Evolutionary conservation across 2,329 filamentous ascomycete species (phyloP).

Genomic region (Clarireedia homoeocarpa): DNA sequence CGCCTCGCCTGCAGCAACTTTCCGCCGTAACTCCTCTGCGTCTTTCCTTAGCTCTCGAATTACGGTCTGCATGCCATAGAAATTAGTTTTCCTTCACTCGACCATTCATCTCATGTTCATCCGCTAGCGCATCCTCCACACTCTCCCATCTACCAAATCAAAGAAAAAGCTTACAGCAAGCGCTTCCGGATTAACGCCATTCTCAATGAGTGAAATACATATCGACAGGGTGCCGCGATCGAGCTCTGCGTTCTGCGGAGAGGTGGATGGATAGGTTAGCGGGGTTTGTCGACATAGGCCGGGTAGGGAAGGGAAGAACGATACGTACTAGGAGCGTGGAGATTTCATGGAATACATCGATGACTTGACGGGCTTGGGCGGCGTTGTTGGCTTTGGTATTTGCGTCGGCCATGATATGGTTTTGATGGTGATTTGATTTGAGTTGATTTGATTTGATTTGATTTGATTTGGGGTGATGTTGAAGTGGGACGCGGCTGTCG

Average conservation of each 20-base stretch:
- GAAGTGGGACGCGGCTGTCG: background rate
- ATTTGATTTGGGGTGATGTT: background rate
- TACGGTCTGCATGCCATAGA: background rate
- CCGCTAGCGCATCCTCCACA: constrained; percentile 6
- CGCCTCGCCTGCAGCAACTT: background rate
- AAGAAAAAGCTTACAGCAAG: constrained; percentile 60
- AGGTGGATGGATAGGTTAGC: constrained; percentile 6
- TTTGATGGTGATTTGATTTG: background rate
- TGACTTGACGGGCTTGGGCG: constrained; percentile 75
- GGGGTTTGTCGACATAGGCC: background rate
- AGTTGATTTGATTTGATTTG: background rate
- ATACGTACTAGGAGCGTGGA: constrained; percentile 74
- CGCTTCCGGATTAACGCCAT: constrained; percentile 92
- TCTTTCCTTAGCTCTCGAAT: background rate
- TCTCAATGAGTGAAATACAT: constrained; percentile 94
- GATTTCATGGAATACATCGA: constrained; percentile 78
- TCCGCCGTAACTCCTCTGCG: background rate
- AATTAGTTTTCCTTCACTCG: background rate
- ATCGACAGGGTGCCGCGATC: constrained; percentile 87
- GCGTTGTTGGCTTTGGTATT: constrained; percentile 38
- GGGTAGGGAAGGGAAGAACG: background rate
- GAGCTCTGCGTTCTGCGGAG: constrained; percentile 75
- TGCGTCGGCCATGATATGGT: constrained; percentile 34
- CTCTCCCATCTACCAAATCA: constrained; percentile 21
- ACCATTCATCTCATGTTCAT: background rate